phyloP scores from a whole-genome alignment of 805 yeast genomes.

The Kodamaea kaohsiungensis region DNA sequence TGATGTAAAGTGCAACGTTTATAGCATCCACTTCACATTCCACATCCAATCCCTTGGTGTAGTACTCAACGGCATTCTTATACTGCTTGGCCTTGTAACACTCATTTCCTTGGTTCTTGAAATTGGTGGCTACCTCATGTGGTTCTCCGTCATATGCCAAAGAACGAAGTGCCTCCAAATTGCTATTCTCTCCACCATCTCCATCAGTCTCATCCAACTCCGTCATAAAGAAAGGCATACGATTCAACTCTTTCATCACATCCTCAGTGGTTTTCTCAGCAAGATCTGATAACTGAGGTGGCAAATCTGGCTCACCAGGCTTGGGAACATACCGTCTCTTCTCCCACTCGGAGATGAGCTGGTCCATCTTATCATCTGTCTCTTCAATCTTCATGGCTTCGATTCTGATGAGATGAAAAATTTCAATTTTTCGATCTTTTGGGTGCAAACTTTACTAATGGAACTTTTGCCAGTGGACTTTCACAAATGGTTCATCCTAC shows the following conservation, averaged over 20 bases:
- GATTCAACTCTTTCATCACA: constrained; percentile 72
- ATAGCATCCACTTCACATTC: constrained; percentile 58
- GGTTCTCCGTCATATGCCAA: constrained; percentile 96
- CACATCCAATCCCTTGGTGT: constrained; percentile 77
- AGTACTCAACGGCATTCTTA: constrained; percentile 73
- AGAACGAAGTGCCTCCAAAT: constrained; percentile 86
- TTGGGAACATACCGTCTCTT: constrained; percentile 40
- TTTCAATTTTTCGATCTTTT: background rate
- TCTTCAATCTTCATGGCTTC: constrained; percentile 19
- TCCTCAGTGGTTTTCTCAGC: constrained; percentile 71
- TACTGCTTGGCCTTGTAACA: constrained; percentile 71
- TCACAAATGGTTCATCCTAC: too few species aligned
- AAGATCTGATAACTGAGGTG: constrained; percentile 75
- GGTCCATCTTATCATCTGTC: constrained; percentile 12
- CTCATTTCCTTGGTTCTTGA: constrained; percentile 92
- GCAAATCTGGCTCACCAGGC: constrained; percentile 69
- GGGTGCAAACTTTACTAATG: background rate
- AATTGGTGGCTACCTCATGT: constrained; percentile 84
- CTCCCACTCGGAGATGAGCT: constrained; percentile 43
- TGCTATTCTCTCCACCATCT: constrained; percentile 70
- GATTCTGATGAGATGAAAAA: background rate
- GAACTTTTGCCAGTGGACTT: too few species aligned
- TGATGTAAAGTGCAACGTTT: constrained; percentile 65
- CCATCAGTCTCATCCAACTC: constrained; percentile 76
- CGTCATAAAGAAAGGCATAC: constrained; percentile 94